A percentile compares a stretch with the other conserved stretches of the same genome.
phyloP scores from a whole-genome alignment of 257 asterid species.

The Mentha longifolia region DNA sequence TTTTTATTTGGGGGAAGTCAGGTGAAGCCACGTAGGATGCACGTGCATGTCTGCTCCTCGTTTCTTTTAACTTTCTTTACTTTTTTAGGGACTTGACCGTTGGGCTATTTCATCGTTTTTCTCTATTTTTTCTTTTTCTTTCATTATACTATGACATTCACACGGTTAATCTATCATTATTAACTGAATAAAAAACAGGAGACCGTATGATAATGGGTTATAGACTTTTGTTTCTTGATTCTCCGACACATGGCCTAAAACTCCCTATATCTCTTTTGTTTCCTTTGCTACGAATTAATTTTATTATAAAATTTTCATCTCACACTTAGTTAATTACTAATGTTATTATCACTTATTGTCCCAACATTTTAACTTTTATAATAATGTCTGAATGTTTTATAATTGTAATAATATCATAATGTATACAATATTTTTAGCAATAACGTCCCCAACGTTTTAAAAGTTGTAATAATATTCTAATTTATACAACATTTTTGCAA shows the following conservation, averaged over 20 bases:
- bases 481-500: no score
- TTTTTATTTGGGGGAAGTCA: slow-evolving; percentile 24
- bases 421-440: no score
- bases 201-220: no score
- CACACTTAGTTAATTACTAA: no score
- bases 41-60: slow-evolving; percentile 54
- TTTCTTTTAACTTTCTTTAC: slow-evolving; percentile 33
- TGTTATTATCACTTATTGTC: no score
- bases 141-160: not conserved
- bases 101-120: slow-evolving; percentile 26
- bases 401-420: no score
- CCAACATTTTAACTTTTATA: no score
- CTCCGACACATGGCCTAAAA: slow-evolving; percentile 19
- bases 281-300: no score
- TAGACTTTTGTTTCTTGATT: slow-evolving; percentile 2
- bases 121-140: not conserved
- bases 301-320: no score
- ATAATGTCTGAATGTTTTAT: no score
- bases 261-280: not conserved
- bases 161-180: slow-evolving; percentile 33
- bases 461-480: no score
- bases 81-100: slow-evolving; percentile 44
- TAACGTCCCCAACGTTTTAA: no score
- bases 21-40: slow-evolving; percentile 51
- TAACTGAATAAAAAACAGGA: slow-evolving; percentile 6